phyloP scores from a whole-genome alignment of 2,329 filamentous ascomycete species.

The Aureobasidium sp. region DNA sequence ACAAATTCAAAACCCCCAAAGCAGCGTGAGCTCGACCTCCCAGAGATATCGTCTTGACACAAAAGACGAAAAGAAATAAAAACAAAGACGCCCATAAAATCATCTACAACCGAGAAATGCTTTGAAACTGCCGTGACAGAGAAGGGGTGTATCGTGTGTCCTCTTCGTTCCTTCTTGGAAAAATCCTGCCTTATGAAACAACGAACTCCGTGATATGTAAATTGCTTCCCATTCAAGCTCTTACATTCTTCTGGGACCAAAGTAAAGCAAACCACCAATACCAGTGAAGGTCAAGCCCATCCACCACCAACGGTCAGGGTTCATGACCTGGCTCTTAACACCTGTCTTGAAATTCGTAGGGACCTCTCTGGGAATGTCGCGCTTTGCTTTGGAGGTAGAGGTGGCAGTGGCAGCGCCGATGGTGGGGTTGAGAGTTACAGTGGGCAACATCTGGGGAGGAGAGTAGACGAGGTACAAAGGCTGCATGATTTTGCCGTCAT shows the following conservation, averaged over 20 bases:
- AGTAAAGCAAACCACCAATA: conserved; percentile 40
- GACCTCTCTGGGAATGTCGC: conserved; percentile 22
- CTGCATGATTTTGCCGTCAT: conserved; percentile 56
- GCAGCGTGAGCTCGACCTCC: neutral
- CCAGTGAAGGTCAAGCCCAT: conserved; percentile 40
- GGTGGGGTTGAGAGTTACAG: conserved; percentile 53
- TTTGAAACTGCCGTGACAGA: neutral
- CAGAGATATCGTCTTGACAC: neutral
- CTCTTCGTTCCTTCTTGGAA: neutral
- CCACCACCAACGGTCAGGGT: conserved; percentile 42
- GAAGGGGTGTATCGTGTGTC: neutral
- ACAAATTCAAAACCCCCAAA: neutral
- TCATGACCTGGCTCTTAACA: conserved; percentile 23
- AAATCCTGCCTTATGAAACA: neutral
- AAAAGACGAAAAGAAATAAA: neutral
- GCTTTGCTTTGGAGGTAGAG: conserved; percentile 16
- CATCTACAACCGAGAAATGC: neutral
- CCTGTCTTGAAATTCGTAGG: conserved; percentile 32
- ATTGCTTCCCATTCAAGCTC: neutral
- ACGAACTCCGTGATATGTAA: neutral
- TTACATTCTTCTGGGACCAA: conserved; percentile 26
- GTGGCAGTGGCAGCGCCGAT: conserved; percentile 28
- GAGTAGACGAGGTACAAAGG: conserved; percentile 58
- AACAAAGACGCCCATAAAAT: neutral
- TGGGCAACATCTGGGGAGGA: conserved; percentile 62